These are phyloP conservation scores for Tuber microsphaerosporum DNA, from an alignment of 495 filamentous ascomycete species.

Conservation along the genomic window DNA sequence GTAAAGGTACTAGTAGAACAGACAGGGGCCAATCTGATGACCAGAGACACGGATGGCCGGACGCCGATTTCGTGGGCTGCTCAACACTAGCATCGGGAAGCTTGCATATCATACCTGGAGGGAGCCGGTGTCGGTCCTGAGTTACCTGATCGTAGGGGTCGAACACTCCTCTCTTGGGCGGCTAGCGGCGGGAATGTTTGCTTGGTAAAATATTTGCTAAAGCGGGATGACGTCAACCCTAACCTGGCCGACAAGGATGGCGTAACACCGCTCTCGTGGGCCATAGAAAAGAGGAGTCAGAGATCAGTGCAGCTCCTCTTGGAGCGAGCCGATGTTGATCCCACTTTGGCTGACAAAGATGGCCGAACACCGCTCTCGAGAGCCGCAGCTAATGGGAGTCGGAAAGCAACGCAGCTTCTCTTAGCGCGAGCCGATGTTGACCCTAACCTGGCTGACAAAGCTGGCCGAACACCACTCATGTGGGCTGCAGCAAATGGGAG, in stretches of 20 bases:
- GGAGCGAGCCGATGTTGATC: constrained; percentile 10
- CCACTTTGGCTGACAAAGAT: constrained; percentile 9
- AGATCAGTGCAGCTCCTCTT: constrained; percentile 13
- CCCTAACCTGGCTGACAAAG: constrained; percentile 12
- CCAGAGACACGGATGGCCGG: constrained; percentile 15
- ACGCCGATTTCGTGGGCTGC: constrained; percentile 31
- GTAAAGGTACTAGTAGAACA: constrained; percentile 32
- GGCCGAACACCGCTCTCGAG: constrained; percentile 24
- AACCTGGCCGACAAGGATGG: constrained; percentile 4
- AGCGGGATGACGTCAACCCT: constrained; percentile 16
- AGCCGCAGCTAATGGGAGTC: constrained; percentile 22
- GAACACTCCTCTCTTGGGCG: constrained; percentile 18
- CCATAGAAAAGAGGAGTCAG: constrained; percentile 19
- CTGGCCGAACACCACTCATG: constrained; percentile 27
- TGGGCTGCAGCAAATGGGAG: constrained; percentile 13
- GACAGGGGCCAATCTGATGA: constrained; percentile 19
- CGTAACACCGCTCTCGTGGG: constrained; percentile 25
- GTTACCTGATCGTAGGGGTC: constrained; percentile 2
- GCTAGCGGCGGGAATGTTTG: constrained; percentile 23
- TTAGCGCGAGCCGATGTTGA: constrained; percentile 20
- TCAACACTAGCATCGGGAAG: constrained; percentile 19
- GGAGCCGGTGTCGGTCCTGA: constrained; percentile 20
- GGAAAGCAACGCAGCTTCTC: constrained; percentile 3
- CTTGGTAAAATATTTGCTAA: constrained; percentile 11
- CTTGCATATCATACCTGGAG: constrained; percentile 25